phyloP scores from a whole-genome alignment of 2,329 filamentous ascomycete species.

The Dendryphion nanum region DNA sequence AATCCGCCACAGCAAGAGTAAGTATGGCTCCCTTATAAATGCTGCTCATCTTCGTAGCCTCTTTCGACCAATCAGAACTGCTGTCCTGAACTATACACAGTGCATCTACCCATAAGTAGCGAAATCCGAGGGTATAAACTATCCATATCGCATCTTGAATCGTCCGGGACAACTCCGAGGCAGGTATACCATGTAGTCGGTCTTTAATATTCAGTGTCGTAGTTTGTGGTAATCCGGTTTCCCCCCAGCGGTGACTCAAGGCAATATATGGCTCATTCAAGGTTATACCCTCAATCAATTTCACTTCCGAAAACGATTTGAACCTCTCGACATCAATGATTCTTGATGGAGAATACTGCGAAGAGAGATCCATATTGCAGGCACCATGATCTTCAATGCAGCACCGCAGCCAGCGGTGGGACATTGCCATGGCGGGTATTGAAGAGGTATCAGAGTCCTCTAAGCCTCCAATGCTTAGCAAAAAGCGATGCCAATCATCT shows the following conservation, averaged over 20 bases:
- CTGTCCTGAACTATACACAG: conserved; percentile 17
- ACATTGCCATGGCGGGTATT: too few relatives aligned
- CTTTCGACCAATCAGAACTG: conserved; percentile 11
- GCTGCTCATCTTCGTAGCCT: conserved; percentile 12
- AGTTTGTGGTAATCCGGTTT: conserved; percentile 2
- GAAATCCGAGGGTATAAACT: conserved; percentile 12
- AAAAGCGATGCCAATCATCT: too few relatives aligned
- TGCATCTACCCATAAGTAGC: too few relatives aligned
- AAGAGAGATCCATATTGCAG: background rate
- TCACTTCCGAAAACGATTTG: background rate
- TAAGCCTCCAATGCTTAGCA: too few relatives aligned
- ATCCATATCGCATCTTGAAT: conserved; percentile 7
- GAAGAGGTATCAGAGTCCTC: too few relatives aligned
- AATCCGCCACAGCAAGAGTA: conserved; percentile 12
- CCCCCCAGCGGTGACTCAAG: conserved; percentile 4
- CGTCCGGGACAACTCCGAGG: background rate
- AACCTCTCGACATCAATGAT: background rate
- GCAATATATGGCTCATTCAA: conserved; percentile 3
- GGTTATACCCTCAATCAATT: background rate
- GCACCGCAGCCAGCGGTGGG: conserved; percentile 2
- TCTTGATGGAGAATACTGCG: conserved; percentile 1
- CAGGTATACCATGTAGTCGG: background rate
- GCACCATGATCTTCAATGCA: conserved; percentile 2
- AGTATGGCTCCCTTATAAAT: conserved; percentile 7
- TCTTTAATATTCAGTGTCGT: conserved; percentile 4